Conservation (phyloP, 1,139 yeast species). For the Geotrichum klebahnii region DNA sequence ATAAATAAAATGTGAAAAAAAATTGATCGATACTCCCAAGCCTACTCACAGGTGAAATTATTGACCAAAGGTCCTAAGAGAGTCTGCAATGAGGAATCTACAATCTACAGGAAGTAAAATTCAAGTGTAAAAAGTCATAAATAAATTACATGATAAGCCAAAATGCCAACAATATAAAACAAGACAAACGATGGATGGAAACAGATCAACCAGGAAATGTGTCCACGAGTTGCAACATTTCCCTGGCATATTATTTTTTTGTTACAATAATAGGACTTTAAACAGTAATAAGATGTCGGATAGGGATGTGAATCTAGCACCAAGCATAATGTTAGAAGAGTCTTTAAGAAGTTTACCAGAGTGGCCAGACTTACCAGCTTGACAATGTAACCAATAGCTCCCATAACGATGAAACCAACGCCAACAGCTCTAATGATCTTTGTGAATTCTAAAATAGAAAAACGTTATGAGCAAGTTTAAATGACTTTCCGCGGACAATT, state of each 20-base stretch:
- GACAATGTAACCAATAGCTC: conserved; percentile 93
- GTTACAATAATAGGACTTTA: conserved; percentile 38
- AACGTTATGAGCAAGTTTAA: conserved; percentile 1
- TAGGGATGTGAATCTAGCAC: conserved; percentile 88
- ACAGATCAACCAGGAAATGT: background rate
- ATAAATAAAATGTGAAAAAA: background rate
- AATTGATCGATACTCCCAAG: background rate
- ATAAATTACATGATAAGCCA: conserved; percentile 13
- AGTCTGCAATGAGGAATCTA: background rate
- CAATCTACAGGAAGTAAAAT: background rate
- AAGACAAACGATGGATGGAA: background rate
- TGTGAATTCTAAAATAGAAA: conserved; percentile 55
- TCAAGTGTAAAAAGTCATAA: conserved; percentile 10
- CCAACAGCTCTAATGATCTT: conserved; percentile 94
- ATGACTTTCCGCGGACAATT: conserved; percentile 22
- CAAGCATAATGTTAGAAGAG: conserved; percentile 22
- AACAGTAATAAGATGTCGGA: conserved; percentile 87
- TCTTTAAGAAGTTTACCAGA: no score
- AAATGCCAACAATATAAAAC: background rate
- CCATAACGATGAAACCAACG: conserved; percentile 94
- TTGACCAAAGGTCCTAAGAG: background rate
- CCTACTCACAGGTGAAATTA: background rate
- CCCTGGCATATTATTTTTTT: no score
- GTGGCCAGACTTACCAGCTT: conserved; percentile 58
- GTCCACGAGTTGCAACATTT: no score